phyloP scores from a whole-genome alignment of 148 eudicot genomes.

The Rhododendron mucronatum region DNA sequence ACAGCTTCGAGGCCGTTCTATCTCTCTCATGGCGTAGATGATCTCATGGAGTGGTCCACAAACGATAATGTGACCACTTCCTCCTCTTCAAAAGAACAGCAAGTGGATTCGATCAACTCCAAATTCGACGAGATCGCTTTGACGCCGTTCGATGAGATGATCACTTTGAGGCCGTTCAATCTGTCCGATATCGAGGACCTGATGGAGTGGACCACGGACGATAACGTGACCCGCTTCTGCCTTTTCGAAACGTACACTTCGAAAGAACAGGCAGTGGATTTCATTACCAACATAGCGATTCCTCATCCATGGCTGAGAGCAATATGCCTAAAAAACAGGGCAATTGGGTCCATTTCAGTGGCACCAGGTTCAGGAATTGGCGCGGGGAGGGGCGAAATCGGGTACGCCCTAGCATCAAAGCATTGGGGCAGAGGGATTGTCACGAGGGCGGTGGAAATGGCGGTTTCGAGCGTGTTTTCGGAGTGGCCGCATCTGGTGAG shows the following conservation, averaged over 20 bases:
- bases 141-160: not conserved
- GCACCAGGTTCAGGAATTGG: not conserved
- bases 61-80: not conserved
- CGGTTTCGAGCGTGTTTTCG: conserved; percentile 8
- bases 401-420: conserved; percentile 25
- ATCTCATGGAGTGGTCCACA: not conserved
- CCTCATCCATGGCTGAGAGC: conserved; percentile 35
- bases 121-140: not conserved
- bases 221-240: conserved; percentile 26
- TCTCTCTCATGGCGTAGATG: too few species aligned
- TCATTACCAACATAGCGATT: conserved; percentile 12
- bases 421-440: conserved; percentile 41
- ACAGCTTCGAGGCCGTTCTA: too few species aligned
- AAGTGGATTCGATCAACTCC: not conserved
- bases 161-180: not conserved
- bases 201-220: conserved; percentile 41
- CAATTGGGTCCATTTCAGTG: conserved; percentile 27
- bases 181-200: conserved; percentile 28
- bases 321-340: conserved; percentile 20
- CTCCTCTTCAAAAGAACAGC: too few species aligned
- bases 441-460: conserved; percentile 26
- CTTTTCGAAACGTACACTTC: conserved; percentile 25
- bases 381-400: conserved; percentile 21
- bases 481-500: conserved; percentile 30
- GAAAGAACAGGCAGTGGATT: conserved; percentile 23